Percentiles rank a stretch among this genome's conserved stretches.
These are phyloP conservation scores for Akanthomyces dipterigenus DNA, from an alignment of 2,329 filamentous ascomycete genomes.

Conservation along the genomic window DNA sequence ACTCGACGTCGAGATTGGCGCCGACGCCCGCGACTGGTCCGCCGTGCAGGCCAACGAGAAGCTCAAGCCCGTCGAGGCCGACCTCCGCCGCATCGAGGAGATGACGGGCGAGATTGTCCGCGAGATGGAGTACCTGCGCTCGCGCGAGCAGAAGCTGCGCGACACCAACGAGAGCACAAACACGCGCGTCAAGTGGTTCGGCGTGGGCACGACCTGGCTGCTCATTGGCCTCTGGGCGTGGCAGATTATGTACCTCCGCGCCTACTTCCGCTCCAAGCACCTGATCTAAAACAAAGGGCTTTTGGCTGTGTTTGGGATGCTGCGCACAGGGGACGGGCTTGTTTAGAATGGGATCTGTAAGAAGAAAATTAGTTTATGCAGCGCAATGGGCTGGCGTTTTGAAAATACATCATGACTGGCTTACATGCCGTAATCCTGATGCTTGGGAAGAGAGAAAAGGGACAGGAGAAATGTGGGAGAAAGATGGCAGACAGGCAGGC, in stretches of 20 bases:
- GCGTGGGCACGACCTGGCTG: conserved; percentile 86
- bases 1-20: conserved; percentile 92
- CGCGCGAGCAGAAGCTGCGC: conserved; percentile 86
- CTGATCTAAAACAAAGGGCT: conserved; percentile 28
- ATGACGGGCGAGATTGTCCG: conserved; percentile 78
- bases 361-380: neutral
- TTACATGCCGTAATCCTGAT: neutral
- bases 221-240: conserved; percentile 83
- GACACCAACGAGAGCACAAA: conserved; percentile 99
- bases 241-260: conserved; percentile 96
- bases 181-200: conserved; percentile 98
- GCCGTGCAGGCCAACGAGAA: conserved; percentile 95
- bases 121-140: conserved; percentile 94
- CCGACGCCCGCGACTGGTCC: conserved; percentile 96
- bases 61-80: conserved; percentile 92
- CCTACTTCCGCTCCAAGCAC: conserved; percentile 73
- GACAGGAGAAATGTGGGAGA: neutral
- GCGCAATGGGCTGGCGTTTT: conserved; percentile 7
- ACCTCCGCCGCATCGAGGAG: conserved; percentile 88
- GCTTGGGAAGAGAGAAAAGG: neutral
- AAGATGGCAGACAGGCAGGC: neutral
- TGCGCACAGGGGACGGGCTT: neutral
- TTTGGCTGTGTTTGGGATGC: no score
- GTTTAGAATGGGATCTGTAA: neutral
- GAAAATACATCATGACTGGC: conserved; percentile 4